A percentile compares a stretch with the other conserved stretches of the same genome.
Evolutionary conservation across 192 early-diverging fungal species (phyloP).

Genomic region (Allomyces javanicus): DNA sequence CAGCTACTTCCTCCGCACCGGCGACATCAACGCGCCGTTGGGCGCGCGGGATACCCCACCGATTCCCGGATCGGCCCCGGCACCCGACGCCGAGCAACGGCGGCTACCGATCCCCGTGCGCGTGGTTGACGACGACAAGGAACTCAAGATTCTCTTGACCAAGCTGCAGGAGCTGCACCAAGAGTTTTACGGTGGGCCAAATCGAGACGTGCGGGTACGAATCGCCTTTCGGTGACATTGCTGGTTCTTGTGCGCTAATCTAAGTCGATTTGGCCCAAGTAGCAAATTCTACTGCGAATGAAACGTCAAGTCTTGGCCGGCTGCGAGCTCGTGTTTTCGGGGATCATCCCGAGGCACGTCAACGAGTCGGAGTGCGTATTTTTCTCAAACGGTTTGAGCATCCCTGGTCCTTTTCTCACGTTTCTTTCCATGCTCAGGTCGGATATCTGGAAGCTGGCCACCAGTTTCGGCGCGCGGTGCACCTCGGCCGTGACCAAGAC

Average conservation of each 20-base stretch:
- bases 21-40: conserved; percentile 81
- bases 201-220: background rate
- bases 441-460: conserved; percentile 65
- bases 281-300: conserved; percentile 32
- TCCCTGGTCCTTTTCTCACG: background rate
- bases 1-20: conserved; percentile 80
- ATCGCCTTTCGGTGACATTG: background rate
- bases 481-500: conserved; percentile 27
- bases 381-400: background rate
- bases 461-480: conserved; percentile 65
- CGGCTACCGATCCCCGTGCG: conserved; percentile 1
- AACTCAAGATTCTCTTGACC: conserved; percentile 15
- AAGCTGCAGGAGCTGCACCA: background rate
- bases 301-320: conserved; percentile 45
- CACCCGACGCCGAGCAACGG: conserved; percentile 8
- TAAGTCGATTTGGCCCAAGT: conserved; percentile 6
- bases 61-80: conserved; percentile 1
- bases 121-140: conserved; percentile 4
- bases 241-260: conserved; percentile 6
- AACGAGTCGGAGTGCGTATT: conserved; percentile 4
- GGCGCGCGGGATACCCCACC: background rate
- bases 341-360: conserved; percentile 52
- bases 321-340: conserved; percentile 52
- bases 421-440: conserved; percentile 19
- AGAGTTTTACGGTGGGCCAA: background rate